Percentiles rank a stretch among this genome's conserved stretches.
These are phyloP conservation scores for Zasmidium angulare DNA, from an alignment of 2,329 filamentous ascomycete genomes.

Conservation along the genomic window DNA sequence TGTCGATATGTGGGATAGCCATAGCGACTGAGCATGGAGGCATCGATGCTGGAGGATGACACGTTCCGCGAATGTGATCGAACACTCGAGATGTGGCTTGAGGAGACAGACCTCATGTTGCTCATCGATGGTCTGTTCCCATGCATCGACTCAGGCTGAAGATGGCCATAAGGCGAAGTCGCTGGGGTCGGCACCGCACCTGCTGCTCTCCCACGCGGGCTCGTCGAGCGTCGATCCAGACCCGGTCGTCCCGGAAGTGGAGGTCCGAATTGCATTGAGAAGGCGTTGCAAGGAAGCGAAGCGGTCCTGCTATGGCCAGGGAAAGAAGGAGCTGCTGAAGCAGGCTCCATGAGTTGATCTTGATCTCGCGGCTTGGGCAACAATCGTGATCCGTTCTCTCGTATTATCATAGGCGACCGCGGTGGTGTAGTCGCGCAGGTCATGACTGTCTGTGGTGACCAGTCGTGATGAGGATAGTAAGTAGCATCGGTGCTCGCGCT, in stretches of 20 bases:
- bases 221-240: constrained; percentile 27
- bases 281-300: constrained; percentile 30
- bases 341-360: constrained; percentile 29
- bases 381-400: constrained; percentile 30
- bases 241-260: constrained; percentile 15
- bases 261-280: constrained; percentile 29
- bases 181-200: constrained; percentile 17
- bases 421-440: constrained; percentile 33
- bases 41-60: constrained; percentile 36
- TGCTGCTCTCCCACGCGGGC: constrained; percentile 20
- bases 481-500: constrained; percentile 33
- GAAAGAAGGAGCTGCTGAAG: constrained; percentile 6
- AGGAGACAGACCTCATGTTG: constrained; percentile 28
- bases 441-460: constrained; percentile 33
- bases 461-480: constrained; percentile 27
- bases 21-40: constrained; percentile 53
- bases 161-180: constrained; percentile 22
- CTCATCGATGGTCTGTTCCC: constrained; percentile 24
- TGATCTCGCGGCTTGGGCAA: constrained; percentile 30
- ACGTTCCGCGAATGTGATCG: constrained; percentile 32
- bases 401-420: constrained; percentile 29
- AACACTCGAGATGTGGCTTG: constrained; percentile 29
- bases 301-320: constrained; percentile 28
- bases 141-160: constrained; percentile 18
- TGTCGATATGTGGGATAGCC: constrained; percentile 76